Evolutionary conservation across 208 protist species (phyloP).

Genomic region (Trypanosoma mega): DNA sequence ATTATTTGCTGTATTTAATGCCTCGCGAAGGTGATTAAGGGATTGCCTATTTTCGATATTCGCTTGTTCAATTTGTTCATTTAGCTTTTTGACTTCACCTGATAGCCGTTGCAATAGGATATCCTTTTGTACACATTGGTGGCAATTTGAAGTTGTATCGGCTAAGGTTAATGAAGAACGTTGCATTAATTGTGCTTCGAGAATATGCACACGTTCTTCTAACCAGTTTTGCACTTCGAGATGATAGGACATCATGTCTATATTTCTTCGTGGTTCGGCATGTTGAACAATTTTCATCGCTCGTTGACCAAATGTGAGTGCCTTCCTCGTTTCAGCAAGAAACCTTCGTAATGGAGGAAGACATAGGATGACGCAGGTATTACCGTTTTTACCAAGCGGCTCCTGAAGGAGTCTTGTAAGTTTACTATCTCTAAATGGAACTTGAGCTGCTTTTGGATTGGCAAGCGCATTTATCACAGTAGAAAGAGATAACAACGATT

Average conservation of each 20-base stretch:
- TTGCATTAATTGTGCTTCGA: constrained; percentile 2
- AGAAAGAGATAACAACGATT: constrained; percentile 84
- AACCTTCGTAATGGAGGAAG: background rate
- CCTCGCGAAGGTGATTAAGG: constrained; percentile 1
- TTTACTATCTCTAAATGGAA: constrained; percentile 92
- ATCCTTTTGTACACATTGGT: constrained; percentile 7
- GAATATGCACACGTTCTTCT: constrained; percentile 5
- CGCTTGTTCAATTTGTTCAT: background rate
- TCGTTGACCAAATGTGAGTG: constrained; percentile 12
- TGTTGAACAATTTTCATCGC: constrained; percentile 17
- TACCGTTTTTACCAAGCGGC: constrained; percentile 9
- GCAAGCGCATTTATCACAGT: constrained; percentile 93
- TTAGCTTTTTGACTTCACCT: background rate
- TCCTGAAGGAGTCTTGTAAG: constrained; percentile 92
- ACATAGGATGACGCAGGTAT: constrained; percentile 5
- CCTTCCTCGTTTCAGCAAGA: background rate
- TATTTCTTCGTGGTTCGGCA: background rate
- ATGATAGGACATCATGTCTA: constrained; percentile 1
- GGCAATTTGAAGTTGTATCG: no score
- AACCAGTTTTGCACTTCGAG: constrained; percentile 12
- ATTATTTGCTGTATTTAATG: constrained; percentile 4
- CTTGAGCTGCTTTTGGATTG: constrained; percentile 62
- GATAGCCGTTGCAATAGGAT: background rate
- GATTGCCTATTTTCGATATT: background rate
- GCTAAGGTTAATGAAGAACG: background rate